A percentile compares a stretch with the other conserved stretches of the same genome.
Conservation (phyloP, 192 early-diverging fungal genomes). For the Coemansia sp. region DNA sequence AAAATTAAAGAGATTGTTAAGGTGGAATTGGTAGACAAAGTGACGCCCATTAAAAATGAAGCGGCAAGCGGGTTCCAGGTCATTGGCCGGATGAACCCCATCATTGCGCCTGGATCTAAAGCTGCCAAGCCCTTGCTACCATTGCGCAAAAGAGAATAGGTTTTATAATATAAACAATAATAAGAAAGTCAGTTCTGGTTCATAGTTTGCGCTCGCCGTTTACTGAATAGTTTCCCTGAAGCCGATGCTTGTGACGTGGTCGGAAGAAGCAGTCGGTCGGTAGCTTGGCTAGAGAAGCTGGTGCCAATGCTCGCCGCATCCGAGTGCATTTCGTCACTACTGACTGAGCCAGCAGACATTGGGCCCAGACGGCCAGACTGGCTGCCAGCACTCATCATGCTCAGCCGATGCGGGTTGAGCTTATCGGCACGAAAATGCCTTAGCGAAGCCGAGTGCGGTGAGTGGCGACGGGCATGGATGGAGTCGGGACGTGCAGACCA, state of each 20-base stretch:
- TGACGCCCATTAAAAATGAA: constrained; percentile 18
- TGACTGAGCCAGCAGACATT: constrained; percentile 8
- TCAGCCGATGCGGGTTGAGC: constrained; percentile 25
- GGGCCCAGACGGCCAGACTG: constrained; percentile 13
- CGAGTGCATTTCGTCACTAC: constrained; percentile 23
- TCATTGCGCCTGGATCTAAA: constrained; percentile 44
- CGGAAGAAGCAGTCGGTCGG: constrained; percentile 19
- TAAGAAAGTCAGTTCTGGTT: constrained; percentile 9
- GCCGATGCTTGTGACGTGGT: constrained; percentile 3
- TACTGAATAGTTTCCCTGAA: constrained; percentile 4
- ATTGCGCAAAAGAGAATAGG: constrained; percentile 16
- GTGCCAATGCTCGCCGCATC: constrained; percentile 23
- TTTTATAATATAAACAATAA: constrained; percentile 5
- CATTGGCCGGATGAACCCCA: constrained; percentile 45
- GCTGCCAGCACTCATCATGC: constrained; percentile 27
- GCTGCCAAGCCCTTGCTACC: constrained; percentile 47
- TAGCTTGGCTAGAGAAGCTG: constrained; percentile 35
- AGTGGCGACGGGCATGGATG: constrained; percentile 22
- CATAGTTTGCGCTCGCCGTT: constrained; percentile 45
- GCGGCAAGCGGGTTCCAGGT: constrained; percentile 43
- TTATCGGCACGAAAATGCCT: constrained; percentile 30
- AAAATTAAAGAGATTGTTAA: constrained; percentile 64
- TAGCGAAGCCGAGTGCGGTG: constrained; percentile 38
- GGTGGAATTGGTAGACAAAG: constrained; percentile 51
- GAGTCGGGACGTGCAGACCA: constrained; percentile 20